Conservation (phyloP, 1,284 basidiomycete genomes). For the Leccinum proliferum region DNA sequence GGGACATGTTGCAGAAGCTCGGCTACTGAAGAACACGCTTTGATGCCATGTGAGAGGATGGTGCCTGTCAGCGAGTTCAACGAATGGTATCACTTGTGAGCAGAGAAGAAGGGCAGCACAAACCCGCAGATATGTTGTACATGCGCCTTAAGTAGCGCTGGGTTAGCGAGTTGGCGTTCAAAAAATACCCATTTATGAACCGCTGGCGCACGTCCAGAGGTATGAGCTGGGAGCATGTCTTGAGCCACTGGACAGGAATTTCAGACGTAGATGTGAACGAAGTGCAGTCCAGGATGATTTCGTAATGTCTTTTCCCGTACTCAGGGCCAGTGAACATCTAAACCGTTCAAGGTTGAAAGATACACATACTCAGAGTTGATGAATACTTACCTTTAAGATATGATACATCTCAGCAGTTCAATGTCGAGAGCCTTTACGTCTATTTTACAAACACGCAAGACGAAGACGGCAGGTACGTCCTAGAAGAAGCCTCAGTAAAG, state of each 20-base stretch:
- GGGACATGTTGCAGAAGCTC: conserved; percentile 57
- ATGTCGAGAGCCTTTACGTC: conserved; percentile 84
- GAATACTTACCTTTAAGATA: conserved; percentile 61
- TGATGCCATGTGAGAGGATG: conserved; percentile 48
- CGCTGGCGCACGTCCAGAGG: conserved; percentile 61
- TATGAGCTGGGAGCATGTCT: conserved; percentile 73
- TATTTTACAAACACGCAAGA: conserved; percentile 61
- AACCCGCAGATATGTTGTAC: conserved; percentile 71
- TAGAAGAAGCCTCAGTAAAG: conserved; percentile 24
- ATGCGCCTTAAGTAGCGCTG: conserved; percentile 72
- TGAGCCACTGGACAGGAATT: conserved; percentile 78
- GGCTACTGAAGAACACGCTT: conserved; percentile 52
- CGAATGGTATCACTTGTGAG: conserved; percentile 1
- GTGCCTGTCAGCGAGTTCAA: conserved; percentile 37
- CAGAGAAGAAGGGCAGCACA: conserved; percentile 14
- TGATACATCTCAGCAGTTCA: conserved; percentile 78
- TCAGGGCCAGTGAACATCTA: conserved; percentile 38
- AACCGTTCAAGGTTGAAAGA: conserved; percentile 1
- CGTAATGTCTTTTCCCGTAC: conserved; percentile 51
- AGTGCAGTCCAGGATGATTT: conserved; percentile 81
- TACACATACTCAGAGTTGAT: not conserved
- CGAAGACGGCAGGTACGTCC: conserved; percentile 53
- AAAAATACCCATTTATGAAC: conserved; percentile 58
- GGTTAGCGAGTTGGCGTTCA: conserved; percentile 77
- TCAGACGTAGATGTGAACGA: conserved; percentile 74